Conservation (phyloP, 148 eudicot species). For the Rhododendron kiyosumense region DNA sequence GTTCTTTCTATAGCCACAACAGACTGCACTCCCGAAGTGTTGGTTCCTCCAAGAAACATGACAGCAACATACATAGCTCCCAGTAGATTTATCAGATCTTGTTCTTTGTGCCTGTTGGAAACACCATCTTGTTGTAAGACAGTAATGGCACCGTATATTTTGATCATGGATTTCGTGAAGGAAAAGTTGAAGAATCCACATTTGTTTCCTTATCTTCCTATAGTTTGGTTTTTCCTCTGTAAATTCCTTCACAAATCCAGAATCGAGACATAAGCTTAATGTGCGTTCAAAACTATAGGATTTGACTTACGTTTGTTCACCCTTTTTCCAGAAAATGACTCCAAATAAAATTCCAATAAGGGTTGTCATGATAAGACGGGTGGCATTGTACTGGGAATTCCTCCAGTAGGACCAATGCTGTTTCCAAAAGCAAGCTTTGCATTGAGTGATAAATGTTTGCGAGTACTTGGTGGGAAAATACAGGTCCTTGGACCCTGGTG, state of each 20-base stretch:
- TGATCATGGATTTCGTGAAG: background rate
- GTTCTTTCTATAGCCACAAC: slow-evolving; percentile 48
- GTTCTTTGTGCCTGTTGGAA: slow-evolving; percentile 33
- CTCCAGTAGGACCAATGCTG: slow-evolving; percentile 52
- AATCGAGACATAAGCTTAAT: background rate
- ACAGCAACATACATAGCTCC: slow-evolving; percentile 45
- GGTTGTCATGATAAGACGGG: slow-evolving; percentile 37
- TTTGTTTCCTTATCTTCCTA: background rate
- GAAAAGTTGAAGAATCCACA: background rate
- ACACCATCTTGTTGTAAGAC: background rate
- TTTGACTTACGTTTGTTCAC: slow-evolving; percentile 30
- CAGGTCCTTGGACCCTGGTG: slow-evolving; percentile 40
- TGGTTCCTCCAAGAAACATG: slow-evolving; percentile 47
- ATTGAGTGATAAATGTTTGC: slow-evolving; percentile 36
- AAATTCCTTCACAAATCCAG: background rate
- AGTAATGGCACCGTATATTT: background rate
- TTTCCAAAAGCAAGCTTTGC: slow-evolving; percentile 56
- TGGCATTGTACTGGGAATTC: slow-evolving; percentile 40
- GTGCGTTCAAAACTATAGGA: background rate
- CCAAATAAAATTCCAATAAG: slow-evolving; percentile 42
- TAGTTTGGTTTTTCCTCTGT: background rate
- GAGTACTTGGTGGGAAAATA: slow-evolving; percentile 40
- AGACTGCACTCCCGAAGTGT: slow-evolving; percentile 35
- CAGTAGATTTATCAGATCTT: slow-evolving; percentile 38
- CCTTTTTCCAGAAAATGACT: slow-evolving; percentile 45